These are phyloP conservation scores for Pelargonium hybrid DNA, from an alignment of 441 rosid genomes.

Conservation along the genomic window DNA sequence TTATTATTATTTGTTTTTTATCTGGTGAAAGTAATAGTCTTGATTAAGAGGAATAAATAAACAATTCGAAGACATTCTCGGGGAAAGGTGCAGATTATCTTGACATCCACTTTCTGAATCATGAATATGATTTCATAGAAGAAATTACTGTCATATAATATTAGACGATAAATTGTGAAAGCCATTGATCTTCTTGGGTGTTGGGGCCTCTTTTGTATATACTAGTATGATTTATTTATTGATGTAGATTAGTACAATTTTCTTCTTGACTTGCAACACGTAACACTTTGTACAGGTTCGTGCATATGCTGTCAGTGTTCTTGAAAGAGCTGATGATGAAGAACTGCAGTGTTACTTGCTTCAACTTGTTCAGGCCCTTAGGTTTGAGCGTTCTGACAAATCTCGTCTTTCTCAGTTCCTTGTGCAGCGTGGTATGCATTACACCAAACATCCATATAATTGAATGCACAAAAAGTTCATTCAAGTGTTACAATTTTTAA, in stretches of 20 bases:
- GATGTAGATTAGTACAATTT: background rate
- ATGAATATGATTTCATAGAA: background rate
- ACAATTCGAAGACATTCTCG: background rate
- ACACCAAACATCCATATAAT: conserved; percentile 3
- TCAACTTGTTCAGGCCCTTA: conserved; percentile 96
- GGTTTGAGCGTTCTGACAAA: conserved; percentile 92
- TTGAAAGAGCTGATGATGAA: conserved; percentile 96
- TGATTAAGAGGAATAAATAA: background rate
- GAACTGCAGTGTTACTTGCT: conserved; percentile 97
- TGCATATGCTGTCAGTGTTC: conserved; percentile 96
- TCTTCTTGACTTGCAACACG: conserved; percentile 4
- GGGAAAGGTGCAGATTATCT: background rate
- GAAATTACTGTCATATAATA: background rate
- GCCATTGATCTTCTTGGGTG: background rate
- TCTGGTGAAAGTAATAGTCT: background rate
- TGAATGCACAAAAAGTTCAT: background rate
- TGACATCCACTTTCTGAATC: background rate
- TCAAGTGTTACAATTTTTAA: conserved; percentile 1
- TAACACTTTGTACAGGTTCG: conserved; percentile 59
- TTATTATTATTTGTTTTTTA: no score
- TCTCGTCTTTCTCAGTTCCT: conserved; percentile 91
- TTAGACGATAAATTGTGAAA: background rate
- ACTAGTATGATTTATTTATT: background rate
- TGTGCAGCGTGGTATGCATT: conserved; percentile 72
- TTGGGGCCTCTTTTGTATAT: background rate